Evolutionary conservation across 2,329 filamentous ascomycete species (phyloP).

Genomic region (Sarocladiaceae sp.): DNA sequence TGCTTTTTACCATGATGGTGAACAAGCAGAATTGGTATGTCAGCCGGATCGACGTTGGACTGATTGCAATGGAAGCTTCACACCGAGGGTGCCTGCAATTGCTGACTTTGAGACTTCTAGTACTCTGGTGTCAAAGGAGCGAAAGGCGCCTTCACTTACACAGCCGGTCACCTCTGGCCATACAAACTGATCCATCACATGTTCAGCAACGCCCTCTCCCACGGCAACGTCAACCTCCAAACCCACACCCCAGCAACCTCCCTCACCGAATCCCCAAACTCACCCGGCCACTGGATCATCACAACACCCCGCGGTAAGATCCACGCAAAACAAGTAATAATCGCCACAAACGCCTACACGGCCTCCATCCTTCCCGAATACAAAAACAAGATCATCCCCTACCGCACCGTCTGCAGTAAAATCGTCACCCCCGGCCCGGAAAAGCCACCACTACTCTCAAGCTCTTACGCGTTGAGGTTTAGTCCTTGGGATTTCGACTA

Average conservation of each 20-base stretch:
- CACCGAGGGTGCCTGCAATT: neutral
- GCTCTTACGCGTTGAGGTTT: conserved; percentile 19
- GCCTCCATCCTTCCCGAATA: conserved; percentile 18
- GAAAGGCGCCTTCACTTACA: conserved; percentile 27
- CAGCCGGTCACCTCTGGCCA: conserved; percentile 23
- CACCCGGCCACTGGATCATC: neutral
- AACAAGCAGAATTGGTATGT: neutral
- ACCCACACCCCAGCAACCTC: neutral
- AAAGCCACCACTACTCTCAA: conserved; percentile 14
- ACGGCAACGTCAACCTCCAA: neutral
- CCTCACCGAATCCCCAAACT: neutral
- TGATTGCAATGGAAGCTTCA: neutral
- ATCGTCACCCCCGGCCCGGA: conserved; percentile 3
- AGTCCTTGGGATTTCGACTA: conserved; percentile 25
- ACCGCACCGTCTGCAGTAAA: neutral
- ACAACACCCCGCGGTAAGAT: conserved; percentile 19
- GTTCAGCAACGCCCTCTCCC: conserved; percentile 16
- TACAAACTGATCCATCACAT: conserved; percentile 27
- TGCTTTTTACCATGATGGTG: neutral
- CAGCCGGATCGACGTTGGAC: neutral
- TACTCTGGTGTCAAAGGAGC: conserved; percentile 32
- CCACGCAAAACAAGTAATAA: conserved; percentile 16
- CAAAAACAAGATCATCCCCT: conserved; percentile 13
- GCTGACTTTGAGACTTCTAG: neutral
- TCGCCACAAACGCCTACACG: conserved; percentile 26